Evolutionary conservation across 2,329 filamentous ascomycete genomes (phyloP).

Genomic region (Nigrospora sphaerica): DNA sequence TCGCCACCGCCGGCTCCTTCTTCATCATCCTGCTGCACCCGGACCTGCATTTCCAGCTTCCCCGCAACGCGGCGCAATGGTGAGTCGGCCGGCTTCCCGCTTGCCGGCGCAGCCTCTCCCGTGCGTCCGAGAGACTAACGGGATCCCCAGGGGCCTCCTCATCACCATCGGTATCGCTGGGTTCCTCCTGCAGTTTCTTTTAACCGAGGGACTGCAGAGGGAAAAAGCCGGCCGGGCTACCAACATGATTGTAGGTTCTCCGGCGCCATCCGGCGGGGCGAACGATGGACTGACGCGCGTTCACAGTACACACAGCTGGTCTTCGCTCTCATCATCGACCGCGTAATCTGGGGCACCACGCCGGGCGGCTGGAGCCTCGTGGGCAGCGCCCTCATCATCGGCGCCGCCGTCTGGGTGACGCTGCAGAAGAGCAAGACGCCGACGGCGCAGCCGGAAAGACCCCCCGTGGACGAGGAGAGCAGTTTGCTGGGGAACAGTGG

Average conservation of each 20-base stretch:
- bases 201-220: constrained; percentile 65
- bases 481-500: constrained; percentile 15
- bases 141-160: constrained; percentile 39
- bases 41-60: constrained; percentile 29
- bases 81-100: constrained; percentile 3
- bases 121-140: no score
- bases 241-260: constrained; percentile 23
- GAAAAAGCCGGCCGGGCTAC: constrained; percentile 44
- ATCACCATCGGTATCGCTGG: constrained; percentile 61
- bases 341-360: constrained; percentile 33
- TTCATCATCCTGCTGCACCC: constrained; percentile 46
- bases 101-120: background rate
- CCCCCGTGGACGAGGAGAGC: constrained; percentile 26
- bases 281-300: constrained; percentile 2
- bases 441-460: constrained; percentile 9
- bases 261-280: no score
- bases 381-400: constrained; percentile 32
- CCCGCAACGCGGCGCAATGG: constrained; percentile 37
- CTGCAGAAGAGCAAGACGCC: constrained; percentile 28
- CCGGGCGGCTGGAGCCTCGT: constrained; percentile 29
- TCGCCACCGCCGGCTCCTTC: constrained; percentile 59
- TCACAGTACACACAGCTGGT: constrained; percentile 24
- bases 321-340: constrained; percentile 10
- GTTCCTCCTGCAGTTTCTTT: constrained; percentile 70
- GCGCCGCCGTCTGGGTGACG: constrained; percentile 32